Conservation (phyloP, 2,329 filamentous ascomycete species). For the Dactylonectria macrodidyma region DNA sequence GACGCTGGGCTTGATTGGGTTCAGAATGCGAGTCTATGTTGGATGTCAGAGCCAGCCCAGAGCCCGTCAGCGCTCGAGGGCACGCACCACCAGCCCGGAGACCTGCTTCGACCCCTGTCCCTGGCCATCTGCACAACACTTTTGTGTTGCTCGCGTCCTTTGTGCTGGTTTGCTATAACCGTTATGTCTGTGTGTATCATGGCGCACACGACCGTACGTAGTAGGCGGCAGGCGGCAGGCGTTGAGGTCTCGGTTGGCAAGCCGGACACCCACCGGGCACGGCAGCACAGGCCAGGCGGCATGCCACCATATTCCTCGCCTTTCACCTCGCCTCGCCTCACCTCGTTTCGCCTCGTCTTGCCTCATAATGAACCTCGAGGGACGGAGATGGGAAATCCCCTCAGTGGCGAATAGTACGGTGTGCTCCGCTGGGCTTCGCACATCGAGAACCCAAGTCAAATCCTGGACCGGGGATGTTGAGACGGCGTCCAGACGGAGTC, state of each 20-base stretch:
- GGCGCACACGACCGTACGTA: not conserved
- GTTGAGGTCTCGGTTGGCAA: conserved; percentile 6
- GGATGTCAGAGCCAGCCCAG: conserved; percentile 8
- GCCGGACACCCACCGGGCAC: conserved; percentile 15
- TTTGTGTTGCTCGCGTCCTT: not conserved
- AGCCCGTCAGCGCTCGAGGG: conserved; percentile 17
- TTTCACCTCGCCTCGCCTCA: conserved; percentile 21
- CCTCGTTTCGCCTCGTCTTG: conserved; percentile 22
- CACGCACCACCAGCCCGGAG: conserved; percentile 21
- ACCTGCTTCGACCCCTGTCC: conserved; percentile 18
- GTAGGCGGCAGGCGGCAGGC: not conserved
- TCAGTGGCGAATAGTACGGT: conserved; percentile 6
- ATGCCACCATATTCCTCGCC: not conserved
- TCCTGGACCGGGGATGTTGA: conserved; percentile 22
- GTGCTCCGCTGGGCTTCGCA: conserved; percentile 1
- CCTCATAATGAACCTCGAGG: conserved; percentile 14
- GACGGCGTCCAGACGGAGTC: conserved; percentile 41
- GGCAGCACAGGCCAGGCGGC: conserved; percentile 10
- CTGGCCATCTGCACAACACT: not conserved
- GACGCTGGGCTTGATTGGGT: conserved; percentile 28
- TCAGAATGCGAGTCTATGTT: conserved; percentile 18
- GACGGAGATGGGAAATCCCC: not conserved
- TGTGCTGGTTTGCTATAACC: not conserved
- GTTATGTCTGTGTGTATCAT: conserved; percentile 8
- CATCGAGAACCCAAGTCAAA: conserved; percentile 20